Conservation (phyloP, 345 rosid species). For the Populus ilicifolia region DNA sequence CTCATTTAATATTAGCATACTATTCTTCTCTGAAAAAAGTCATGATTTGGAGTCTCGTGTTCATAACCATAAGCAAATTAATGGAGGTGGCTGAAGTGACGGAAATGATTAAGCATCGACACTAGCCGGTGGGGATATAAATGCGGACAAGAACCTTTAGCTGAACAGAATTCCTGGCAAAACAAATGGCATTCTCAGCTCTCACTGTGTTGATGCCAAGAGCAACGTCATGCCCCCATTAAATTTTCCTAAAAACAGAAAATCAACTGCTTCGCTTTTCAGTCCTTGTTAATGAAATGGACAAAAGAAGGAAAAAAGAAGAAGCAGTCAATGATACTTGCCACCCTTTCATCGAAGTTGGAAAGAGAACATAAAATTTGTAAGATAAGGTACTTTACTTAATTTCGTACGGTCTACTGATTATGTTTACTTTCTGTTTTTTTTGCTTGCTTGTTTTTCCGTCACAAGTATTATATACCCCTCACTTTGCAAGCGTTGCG, state of each 20-base stretch:
- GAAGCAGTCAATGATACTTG: too few relatives aligned
- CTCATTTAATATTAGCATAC: too few relatives aligned
- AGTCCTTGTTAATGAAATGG: too few relatives aligned
- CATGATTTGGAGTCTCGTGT: too few relatives aligned
- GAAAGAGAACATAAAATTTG: neutral
- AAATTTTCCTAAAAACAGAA: neutral
- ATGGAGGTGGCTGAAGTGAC: too few relatives aligned
- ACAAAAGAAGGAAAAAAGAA: too few relatives aligned
- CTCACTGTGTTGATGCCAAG: conserved; percentile 56
- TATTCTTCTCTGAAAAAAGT: too few relatives aligned
- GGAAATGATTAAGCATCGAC: neutral
- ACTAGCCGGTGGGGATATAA: conserved; percentile 31
- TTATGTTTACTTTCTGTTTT: neutral
- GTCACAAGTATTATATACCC: conserved; percentile 22
- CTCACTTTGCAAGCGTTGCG: conserved; percentile 62
- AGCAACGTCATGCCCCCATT: conserved; percentile 44
- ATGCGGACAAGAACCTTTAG: conserved; percentile 45
- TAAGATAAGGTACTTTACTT: neutral
- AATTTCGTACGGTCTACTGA: neutral
- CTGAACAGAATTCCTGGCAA: conserved; percentile 52
- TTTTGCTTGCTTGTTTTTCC: neutral
- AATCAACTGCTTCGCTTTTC: neutral
- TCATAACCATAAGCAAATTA: too few relatives aligned
- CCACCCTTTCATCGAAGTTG: too few relatives aligned
- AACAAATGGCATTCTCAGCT: conserved; percentile 44